Conservation (phyloP, 441 rosid genomes). For the Metrosideros polymorpha region DNA sequence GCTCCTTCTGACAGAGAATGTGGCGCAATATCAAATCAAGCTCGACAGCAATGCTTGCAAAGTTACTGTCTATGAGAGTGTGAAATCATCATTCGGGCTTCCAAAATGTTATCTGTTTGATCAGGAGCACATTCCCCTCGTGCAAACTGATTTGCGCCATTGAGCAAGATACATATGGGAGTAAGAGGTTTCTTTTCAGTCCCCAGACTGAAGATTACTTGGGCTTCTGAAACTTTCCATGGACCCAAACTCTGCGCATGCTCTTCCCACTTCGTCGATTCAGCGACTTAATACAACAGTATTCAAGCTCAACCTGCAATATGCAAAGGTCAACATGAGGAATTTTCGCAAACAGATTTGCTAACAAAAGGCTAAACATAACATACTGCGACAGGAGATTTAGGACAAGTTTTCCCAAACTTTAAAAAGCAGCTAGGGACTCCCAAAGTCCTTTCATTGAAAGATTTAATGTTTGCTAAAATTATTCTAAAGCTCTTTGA, state of each 20-base stretch:
- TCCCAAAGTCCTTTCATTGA: not conserved
- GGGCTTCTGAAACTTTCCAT: constrained; percentile 84
- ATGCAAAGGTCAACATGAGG: not conserved
- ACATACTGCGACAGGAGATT: not conserved
- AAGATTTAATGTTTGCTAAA: not conserved
- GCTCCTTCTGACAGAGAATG: not conserved
- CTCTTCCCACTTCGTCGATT: constrained; percentile 59
- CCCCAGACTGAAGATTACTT: not conserved
- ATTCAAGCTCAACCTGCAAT: constrained; percentile 68
- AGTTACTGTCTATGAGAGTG: not conserved
- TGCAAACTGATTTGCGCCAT: not conserved
- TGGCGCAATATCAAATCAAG: not conserved
- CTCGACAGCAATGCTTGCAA: not conserved
- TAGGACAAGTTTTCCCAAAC: not conserved
- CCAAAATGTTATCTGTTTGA: not conserved
- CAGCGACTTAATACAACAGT: constrained; percentile 71
- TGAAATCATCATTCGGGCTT: not conserved
- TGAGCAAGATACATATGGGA: not conserved
- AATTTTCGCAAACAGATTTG: not conserved
- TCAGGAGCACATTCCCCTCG: not conserved
- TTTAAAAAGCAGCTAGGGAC: not conserved
- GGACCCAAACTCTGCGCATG: constrained; percentile 88
- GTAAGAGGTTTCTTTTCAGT: not conserved
- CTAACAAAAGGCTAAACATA: not conserved
- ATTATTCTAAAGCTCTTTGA: not conserved